Conservation (phyloP, 352 stramenopile genomes). For the Globisporangium megalacanthum region DNA sequence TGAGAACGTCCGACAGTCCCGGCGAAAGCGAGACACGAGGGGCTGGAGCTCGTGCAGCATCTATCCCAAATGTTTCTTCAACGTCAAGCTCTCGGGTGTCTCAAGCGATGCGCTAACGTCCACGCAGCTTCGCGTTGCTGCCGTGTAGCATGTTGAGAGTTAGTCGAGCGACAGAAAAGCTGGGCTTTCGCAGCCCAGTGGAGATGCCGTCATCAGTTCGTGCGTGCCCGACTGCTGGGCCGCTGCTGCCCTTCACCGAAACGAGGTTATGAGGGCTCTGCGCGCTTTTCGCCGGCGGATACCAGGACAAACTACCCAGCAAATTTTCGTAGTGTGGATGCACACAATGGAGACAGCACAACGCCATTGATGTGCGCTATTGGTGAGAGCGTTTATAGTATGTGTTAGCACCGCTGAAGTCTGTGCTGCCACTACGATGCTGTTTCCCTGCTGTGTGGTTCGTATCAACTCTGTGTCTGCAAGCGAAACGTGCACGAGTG, state of each 20-base stretch:
- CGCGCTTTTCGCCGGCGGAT: background rate
- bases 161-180: constrained; percentile 5
- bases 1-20: background rate
- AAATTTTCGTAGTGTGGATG: background rate
- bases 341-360: background rate
- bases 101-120: background rate
- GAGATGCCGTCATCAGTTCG: background rate
- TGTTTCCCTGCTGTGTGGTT: background rate
- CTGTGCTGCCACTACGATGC: background rate
- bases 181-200: background rate
- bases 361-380: background rate
- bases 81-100: background rate
- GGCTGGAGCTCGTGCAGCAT: background rate
- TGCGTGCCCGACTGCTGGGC: constrained; percentile 1
- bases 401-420: too few species aligned
- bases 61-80: background rate
- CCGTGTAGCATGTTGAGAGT: constrained; percentile 3
- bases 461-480: constrained; percentile 3
- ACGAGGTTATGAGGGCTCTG: background rate
- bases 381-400: background rate
- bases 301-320: background rate
- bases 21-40: background rate
- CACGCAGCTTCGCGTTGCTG: background rate
- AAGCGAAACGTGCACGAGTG: background rate
- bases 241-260: background rate